Conservation (phyloP, 2,329 filamentous ascomycete genomes). For the Neofusicoccum cordaticola region DNA sequence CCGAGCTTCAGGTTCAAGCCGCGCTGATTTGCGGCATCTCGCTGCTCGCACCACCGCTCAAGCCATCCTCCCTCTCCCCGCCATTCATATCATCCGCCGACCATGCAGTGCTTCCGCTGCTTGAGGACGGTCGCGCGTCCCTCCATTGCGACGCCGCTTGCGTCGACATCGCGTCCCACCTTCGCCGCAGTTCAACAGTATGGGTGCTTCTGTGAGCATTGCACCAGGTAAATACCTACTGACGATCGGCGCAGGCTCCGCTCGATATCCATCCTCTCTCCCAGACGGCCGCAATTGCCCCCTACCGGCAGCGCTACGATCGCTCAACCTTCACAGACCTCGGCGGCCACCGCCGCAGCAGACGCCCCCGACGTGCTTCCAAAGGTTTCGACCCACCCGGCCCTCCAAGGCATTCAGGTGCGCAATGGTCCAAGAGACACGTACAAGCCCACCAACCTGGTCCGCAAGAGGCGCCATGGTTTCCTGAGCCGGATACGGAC, state of each 20-base stretch:
- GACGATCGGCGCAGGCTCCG: conserved; percentile 15
- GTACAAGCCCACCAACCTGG: conserved; percentile 57
- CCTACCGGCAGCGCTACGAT: conserved; percentile 19
- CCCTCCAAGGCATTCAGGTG: conserved; percentile 39
- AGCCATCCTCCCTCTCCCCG: background rate
- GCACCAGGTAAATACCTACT: background rate
- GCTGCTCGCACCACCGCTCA: background rate
- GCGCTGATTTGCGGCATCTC: conserved; percentile 4
- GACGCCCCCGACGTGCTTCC: conserved; percentile 31
- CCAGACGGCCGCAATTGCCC: conserved; percentile 20
- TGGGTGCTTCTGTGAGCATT: background rate
- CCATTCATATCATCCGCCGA: background rate
- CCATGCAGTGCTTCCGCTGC: conserved; percentile 35
- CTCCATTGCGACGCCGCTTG: conserved; percentile 8
- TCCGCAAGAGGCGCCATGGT: conserved; percentile 61
- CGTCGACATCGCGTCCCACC: conserved; percentile 17
- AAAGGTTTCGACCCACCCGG: conserved; percentile 37
- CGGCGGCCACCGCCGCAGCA: conserved; percentile 7
- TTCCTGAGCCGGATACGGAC: conserved; percentile 55
- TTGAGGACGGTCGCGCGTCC: conserved; percentile 26
- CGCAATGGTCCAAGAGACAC: conserved; percentile 53
- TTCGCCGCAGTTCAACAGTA: conserved; percentile 25
- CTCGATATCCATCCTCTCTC: conserved; percentile 23
- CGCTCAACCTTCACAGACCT: background rate
- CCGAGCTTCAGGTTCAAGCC: background rate